Evolutionary conservation across 257 asterid genomes (phyloP).

Genomic region (Dorcoceras hygrometricum): DNA sequence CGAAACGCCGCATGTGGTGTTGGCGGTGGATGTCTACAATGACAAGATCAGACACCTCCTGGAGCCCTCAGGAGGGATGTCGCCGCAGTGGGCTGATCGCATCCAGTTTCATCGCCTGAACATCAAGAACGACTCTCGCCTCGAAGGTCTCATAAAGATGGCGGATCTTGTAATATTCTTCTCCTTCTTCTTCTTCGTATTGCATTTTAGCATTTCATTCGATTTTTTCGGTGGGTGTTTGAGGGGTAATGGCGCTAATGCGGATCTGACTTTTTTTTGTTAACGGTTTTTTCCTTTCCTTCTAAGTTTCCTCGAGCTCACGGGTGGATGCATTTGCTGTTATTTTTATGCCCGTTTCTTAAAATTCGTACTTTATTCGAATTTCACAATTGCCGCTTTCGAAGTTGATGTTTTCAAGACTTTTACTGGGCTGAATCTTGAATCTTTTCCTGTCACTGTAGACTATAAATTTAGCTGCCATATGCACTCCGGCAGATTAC

Average conservation of each 20-base stretch:
- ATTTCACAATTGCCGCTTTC: no score
- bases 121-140: constrained; percentile 58
- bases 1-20: constrained; percentile 41
- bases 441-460: no score
- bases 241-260: not conserved
- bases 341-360: no score
- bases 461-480: no score
- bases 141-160: constrained; percentile 55
- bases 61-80: no score
- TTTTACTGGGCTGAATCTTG: no score
- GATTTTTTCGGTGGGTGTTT: not conserved
- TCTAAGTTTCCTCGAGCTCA: no score
- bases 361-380: no score
- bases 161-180: constrained; percentile 44
- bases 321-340: no score
- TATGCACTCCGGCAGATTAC: constrained; percentile 96
- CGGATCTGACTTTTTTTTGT: not conserved
- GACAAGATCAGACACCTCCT: constrained; percentile 45
- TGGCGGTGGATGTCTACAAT: constrained; percentile 43
- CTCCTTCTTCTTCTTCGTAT: not conserved
- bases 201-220: not conserved
- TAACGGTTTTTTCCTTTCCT: no score
- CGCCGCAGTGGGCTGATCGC: no score
- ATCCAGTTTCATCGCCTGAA: constrained; percentile 30
- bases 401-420: no score